Base-by-base conservation (phyloP, 495 filamentous ascomycete genomes). In the Bacidia rubella region DNA sequence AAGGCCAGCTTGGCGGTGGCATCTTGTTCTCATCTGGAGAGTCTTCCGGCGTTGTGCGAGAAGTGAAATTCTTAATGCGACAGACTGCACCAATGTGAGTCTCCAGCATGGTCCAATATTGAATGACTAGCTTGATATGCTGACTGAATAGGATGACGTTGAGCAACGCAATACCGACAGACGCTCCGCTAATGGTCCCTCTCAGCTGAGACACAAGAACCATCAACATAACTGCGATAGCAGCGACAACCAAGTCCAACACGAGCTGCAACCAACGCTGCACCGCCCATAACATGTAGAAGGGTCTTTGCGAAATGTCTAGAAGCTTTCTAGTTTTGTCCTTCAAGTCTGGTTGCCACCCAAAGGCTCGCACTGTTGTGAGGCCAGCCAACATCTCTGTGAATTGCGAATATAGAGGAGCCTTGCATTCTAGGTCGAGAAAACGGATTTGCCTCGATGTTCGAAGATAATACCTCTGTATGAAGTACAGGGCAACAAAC, bases 391-490 rank as follows among this genome's bases (percentile, higher is more conserved):
- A 56, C 11, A 67, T 69, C 46, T 85, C 81, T 20, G 75, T 66
- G 47, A 83, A 81, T 41, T 75, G 72, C 0, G 77, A 73, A 51
- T 74, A 80, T 0, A 83, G 63, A 2, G 78, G 76, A 2, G 79
- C 70, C 59, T 80, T 78, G 12, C 75, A 69, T 62, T 83, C 79
- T 7, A 83, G 67, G 26, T 83, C 80, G 20, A 85, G 64, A 41
- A 80, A 68, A 29, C 80, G 77, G 3, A 85, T 62, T 56, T 83
- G 80, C 2, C 79, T 73, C 1, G 79, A 82, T 1, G 81, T 84
- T 11, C 75, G 70, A 3, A 85, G 68, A 53, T 85, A 85, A 32
- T 75, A 64, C 49, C 74, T 77, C 55, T 82, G 77, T 3, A 84
- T 68, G 15, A 73, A 25, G 52, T 75, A 82, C 3, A 80, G 52